phyloP scores from a whole-genome alignment of 371 early-diverging fungal genomes.

The Apophysomyces elegans region DNA sequence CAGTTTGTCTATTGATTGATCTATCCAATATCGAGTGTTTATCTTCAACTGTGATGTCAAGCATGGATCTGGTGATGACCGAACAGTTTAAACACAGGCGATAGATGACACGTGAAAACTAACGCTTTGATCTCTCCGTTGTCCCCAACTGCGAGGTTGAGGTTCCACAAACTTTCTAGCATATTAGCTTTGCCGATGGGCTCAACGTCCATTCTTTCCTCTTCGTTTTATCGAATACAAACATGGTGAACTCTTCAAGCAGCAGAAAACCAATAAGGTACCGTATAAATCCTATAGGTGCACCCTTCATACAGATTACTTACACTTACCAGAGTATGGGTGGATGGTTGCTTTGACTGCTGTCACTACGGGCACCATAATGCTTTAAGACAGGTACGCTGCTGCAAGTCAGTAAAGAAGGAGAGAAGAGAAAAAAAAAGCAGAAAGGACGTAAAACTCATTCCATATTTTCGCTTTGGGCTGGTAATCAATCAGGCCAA shows the following conservation, averaged over 20 bases:
- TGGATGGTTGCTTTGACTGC: slow-evolving; percentile 96
- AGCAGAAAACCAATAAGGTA: slow-evolving; percentile 17
- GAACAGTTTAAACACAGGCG: slow-evolving; percentile 8
- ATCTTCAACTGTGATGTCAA: not conserved
- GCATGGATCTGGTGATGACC: not conserved
- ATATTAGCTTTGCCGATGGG: not conserved
- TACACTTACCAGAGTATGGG: slow-evolving; percentile 65
- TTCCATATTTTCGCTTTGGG: too few relatives aligned
- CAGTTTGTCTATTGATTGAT: too few relatives aligned
- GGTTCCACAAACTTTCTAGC: slow-evolving; percentile 4
- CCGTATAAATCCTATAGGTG: too few relatives aligned
- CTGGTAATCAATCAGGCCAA: slow-evolving; percentile 66
- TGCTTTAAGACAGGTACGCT: slow-evolving; percentile 87
- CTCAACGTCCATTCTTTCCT: not conserved
- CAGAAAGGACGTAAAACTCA: too few relatives aligned
- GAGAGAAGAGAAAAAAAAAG: not conserved
- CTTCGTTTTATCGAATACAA: not conserved
- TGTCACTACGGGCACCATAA: slow-evolving; percentile 98
- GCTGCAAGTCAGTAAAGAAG: too few relatives aligned
- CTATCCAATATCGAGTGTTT: too few relatives aligned
- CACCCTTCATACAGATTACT: too few relatives aligned
- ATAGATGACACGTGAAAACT: not conserved
- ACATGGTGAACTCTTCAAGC: not conserved
- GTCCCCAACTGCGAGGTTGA: not conserved
- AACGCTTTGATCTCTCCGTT: slow-evolving; percentile 11